These are phyloP conservation scores for Vitis amurensis DNA, from an alignment of 164 flowering plant genomes.

Conservation along the genomic window DNA sequence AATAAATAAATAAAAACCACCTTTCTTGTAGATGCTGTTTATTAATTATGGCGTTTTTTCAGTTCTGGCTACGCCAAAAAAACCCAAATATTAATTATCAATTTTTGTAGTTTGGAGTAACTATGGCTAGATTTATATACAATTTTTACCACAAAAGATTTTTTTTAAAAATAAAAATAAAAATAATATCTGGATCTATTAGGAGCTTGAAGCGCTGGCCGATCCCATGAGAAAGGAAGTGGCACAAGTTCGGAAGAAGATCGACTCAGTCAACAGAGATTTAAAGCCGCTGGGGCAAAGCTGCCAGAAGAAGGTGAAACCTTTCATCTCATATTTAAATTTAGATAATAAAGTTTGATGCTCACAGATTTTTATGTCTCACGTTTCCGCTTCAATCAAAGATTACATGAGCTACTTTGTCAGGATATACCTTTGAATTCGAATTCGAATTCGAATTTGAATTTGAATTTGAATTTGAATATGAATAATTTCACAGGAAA, in stretches of 20 bases:
- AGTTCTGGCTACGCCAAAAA: too few relatives aligned
- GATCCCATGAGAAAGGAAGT: conserved; percentile 97
- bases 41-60: too few relatives aligned
- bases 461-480: conserved; percentile 1
- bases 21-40: too few relatives aligned
- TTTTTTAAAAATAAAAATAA: too few relatives aligned
- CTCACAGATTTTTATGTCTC: neutral
- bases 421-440: too few relatives aligned
- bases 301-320: conserved; percentile 81
- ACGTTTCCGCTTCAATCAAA: too few relatives aligned
- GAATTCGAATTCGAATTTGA: neutral
- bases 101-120: too few relatives aligned
- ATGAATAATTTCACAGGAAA: conserved; percentile 37
- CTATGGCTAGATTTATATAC: too few relatives aligned
- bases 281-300: conserved; percentile 78
- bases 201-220: conserved; percentile 85
- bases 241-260: conserved; percentile 75
- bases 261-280: conserved; percentile 74
- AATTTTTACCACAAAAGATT: too few relatives aligned
- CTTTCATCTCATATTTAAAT: neutral
- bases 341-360: neutral
- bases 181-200: conserved; percentile 1
- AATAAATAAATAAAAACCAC: too few relatives aligned
- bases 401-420: too few relatives aligned
- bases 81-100: too few relatives aligned